These are phyloP conservation scores for Delitschia confertaspora DNA, from an alignment of 495 filamentous ascomycete genomes.

Conservation along the genomic window DNA sequence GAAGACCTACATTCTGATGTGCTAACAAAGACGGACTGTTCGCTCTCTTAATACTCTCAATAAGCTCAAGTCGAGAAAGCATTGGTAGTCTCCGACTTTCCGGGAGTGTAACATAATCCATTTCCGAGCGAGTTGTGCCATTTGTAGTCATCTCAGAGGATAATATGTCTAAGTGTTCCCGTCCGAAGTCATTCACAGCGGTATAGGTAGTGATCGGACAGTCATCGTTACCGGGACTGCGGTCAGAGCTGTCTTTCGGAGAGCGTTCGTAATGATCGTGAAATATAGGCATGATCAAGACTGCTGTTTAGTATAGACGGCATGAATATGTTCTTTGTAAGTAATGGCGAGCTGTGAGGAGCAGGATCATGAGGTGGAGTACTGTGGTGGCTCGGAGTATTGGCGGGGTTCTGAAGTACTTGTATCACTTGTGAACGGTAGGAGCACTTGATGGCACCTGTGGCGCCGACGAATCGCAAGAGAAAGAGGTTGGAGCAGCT, in stretches of 20 bases:
- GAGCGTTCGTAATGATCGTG: constrained; percentile 35
- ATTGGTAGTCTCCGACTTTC: constrained; percentile 14
- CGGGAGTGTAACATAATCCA: background rate
- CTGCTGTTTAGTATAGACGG: background rate
- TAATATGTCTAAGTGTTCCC: background rate
- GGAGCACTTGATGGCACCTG: constrained; percentile 17
- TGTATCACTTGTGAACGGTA: constrained; percentile 6
- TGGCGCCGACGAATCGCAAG: constrained; percentile 4
- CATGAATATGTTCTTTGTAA: constrained; percentile 12
- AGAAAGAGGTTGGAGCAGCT: constrained; percentile 11
- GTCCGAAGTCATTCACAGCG: too few species aligned
- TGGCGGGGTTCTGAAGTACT: constrained; percentile 5
- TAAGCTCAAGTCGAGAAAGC: constrained; percentile 58
- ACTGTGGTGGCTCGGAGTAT: constrained; percentile 2
- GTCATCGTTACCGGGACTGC: too few species aligned
- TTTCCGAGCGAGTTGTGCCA: background rate
- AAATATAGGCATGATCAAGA: constrained; percentile 52
- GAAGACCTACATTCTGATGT: constrained; percentile 50
- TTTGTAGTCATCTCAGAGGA: background rate
- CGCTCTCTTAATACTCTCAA: constrained; percentile 72
- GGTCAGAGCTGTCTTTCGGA: constrained; percentile 10
- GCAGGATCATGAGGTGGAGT: constrained; percentile 2
- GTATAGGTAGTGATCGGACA: too few species aligned
- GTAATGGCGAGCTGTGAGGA: background rate
- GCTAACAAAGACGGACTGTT: constrained; percentile 70